Conservation (phyloP, 2,329 filamentous ascomycete genomes). For the Amesomyces nigricolor region DNA sequence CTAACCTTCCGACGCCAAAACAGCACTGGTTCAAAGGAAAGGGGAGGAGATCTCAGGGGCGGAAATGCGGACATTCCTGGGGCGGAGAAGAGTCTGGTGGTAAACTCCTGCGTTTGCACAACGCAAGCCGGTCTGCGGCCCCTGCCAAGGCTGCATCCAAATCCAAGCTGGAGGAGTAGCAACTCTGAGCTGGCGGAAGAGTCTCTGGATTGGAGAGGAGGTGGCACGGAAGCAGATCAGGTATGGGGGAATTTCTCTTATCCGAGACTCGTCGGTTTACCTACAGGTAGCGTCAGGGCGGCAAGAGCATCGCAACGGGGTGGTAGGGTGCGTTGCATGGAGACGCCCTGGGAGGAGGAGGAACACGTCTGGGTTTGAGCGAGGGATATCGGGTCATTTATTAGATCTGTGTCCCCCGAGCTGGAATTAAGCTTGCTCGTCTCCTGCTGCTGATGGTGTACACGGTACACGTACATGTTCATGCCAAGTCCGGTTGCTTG, state of each 20-base stretch:
- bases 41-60: slow-evolving; percentile 1
- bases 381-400: no score
- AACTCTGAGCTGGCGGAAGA: background rate
- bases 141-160: background rate
- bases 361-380: no score
- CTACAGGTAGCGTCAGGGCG: background rate
- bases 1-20: background rate
- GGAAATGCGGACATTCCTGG: background rate
- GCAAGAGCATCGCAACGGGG: background rate
- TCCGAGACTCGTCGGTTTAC: background rate
- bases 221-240: background rate
- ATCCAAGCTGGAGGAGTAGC: background rate
- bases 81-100: background rate
- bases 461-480: no score
- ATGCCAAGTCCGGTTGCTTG: no score
- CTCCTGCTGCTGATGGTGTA: no score
- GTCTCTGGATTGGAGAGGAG: background rate
- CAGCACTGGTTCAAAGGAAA: slow-evolving; percentile 1
- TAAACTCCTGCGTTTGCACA: background rate
- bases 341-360: background rate
- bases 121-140: background rate
- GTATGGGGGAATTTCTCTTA: background rate
- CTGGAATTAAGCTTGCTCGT: no score
- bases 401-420: background rate
- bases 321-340: background rate